Base-by-base conservation (phyloP, 495 filamentous ascomycete species). In the Lasiosphaeria hispida region DNA sequence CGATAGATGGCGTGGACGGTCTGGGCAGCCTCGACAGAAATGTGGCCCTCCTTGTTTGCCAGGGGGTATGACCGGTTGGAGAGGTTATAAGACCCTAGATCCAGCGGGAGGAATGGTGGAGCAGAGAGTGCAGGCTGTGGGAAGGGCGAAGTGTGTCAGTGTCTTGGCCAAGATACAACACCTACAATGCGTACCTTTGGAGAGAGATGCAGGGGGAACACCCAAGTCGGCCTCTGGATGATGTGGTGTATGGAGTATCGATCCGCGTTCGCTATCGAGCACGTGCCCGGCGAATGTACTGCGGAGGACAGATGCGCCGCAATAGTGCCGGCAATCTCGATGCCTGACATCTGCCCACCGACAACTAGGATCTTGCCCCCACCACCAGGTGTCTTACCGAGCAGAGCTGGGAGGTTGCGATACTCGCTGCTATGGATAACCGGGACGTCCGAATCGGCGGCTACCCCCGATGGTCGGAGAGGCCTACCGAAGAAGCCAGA, bases 261-360 rank as follows among this genome's bases (percentile, higher is more conserved):
- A 10, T 70, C 69, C 2, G 68, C 59, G 17, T 72, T 69, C 40
- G 61, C 55, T 30, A 72, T 65, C 7, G 56, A 47, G 38, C 66
- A 71, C 14, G 68, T 54, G 1, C 65, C 67, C 1, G 81, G 77
- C 0, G 79, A 75, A 59, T 85, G 72, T 3, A 62, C 63, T 0
- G 76, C 72, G 17, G 85, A 83, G 0, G 88, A 90, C 3, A 91
- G 68, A 48, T 88, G 83, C 14, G 85, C 75, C 11, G 90, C 90
- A 36, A 92, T 77, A 4, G 84, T 81, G 17, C 85, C 84, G 7
- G 88, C 89, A 40, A 86, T 83, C 73, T 96, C 91, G 8, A 85
- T 80, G 0, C 89, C 90, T 14, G 88, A 93, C 81, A 95, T 91
- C 55, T 89, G 88, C 2, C 91, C 91, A 4, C 91, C 91, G 8